These are phyloP conservation scores for Heliocybe sulcata DNA, from an alignment of 1,284 basidiomycete genomes.

Conservation along the genomic window DNA sequence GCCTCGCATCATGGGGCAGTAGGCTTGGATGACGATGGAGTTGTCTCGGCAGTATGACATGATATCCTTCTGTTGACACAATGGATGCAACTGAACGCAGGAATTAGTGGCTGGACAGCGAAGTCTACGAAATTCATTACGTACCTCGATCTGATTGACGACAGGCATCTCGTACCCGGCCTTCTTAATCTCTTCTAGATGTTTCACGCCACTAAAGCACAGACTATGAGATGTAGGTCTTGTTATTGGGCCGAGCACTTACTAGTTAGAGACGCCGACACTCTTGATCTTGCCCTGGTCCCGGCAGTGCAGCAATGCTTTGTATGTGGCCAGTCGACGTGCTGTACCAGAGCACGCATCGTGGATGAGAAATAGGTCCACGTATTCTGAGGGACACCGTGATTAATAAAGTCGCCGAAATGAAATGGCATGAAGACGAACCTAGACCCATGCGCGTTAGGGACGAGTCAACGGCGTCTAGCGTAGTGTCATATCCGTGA, in stretches of 20 bases:
- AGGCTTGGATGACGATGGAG: conserved; percentile 43
- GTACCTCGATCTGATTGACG: conserved; percentile 21
- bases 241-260: conserved; percentile 4
- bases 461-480: conserved; percentile 29
- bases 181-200: conserved; percentile 38
- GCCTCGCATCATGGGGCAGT: conserved; percentile 45
- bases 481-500: conserved; percentile 30
- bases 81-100: conserved; percentile 41
- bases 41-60: conserved; percentile 38
- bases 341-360: conserved; percentile 31
- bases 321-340: conserved; percentile 34
- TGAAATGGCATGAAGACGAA: conserved; percentile 8
- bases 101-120: too few relatives aligned
- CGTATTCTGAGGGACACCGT: conserved; percentile 25
- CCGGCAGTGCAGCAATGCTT: conserved; percentile 30
- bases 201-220: conserved; percentile 29
- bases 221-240: not conserved
- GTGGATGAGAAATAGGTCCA: conserved; percentile 54
- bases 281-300: conserved; percentile 39
- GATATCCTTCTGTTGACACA: conserved; percentile 44
- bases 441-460: conserved; percentile 31
- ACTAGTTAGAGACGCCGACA: conserved; percentile 58
- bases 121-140: not conserved
- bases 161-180: conserved; percentile 34
- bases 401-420: not conserved